Evolutionary conservation across 2,329 filamentous ascomycete genomes (phyloP).

Genomic region (Ophiosphaerella korrae): DNA sequence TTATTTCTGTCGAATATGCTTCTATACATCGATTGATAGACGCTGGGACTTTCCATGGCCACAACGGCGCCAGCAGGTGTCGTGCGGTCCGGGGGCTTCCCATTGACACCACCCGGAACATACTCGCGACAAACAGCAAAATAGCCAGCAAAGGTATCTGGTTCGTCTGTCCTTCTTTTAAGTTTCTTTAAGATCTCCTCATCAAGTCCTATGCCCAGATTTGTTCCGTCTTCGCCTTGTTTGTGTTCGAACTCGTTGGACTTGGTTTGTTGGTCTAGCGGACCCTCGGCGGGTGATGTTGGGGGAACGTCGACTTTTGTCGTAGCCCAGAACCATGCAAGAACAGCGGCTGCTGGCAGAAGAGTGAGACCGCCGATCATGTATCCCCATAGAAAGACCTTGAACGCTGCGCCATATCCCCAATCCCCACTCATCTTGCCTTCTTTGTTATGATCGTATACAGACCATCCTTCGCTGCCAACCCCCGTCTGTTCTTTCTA

Average conservation of each 20-base stretch:
- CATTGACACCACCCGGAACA: constrained; percentile 87
- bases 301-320: constrained; percentile 14
- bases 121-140: constrained; percentile 96
- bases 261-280: constrained; percentile 8
- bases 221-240: constrained; percentile 16
- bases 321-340: constrained; percentile 28
- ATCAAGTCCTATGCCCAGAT: constrained; percentile 25
- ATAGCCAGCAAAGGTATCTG: constrained; percentile 85
- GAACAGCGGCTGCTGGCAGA: constrained; percentile 18
- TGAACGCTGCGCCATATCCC: constrained; percentile 29
- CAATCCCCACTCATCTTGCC: constrained; percentile 35
- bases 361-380: constrained; percentile 31
- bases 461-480: constrained; percentile 18
- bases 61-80: constrained; percentile 81
- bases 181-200: constrained; percentile 30
- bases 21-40: constrained; percentile 98
- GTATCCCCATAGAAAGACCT: constrained; percentile 35
- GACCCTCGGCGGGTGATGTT: neutral
- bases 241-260: constrained; percentile 17
- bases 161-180: constrained; percentile 57
- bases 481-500: neutral
- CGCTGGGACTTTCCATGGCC: constrained; percentile 82
- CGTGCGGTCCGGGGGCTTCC: constrained; percentile 85
- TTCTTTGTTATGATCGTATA: constrained; percentile 15
- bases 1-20: constrained; percentile 82